Percentiles rank a stretch among this genome's conserved stretches.
Evolutionary conservation across 2,329 filamentous ascomycete species (phyloP).

Genomic region (Cadophora sp.): DNA sequence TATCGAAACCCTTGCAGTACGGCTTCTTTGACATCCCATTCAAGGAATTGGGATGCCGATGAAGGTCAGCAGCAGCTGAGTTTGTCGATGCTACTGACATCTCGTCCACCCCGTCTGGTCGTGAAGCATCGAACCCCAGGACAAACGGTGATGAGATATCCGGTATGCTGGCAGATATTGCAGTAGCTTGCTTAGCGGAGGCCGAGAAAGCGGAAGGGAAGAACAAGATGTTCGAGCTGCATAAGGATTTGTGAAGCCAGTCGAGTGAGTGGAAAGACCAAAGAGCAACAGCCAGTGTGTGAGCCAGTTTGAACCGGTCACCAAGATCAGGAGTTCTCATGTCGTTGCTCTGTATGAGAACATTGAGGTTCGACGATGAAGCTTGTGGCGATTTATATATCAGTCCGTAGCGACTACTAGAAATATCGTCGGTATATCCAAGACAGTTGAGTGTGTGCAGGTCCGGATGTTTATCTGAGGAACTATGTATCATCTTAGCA

Average conservation of each 20-base stretch:
- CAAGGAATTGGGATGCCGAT: slow-evolving; percentile 52
- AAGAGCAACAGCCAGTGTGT: slow-evolving; percentile 50
- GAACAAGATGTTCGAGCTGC: slow-evolving; percentile 50
- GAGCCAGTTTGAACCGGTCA: too few species aligned
- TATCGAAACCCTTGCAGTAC: slow-evolving; percentile 50
- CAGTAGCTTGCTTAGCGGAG: slow-evolving; percentile 39
- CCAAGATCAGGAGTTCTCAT: too few species aligned
- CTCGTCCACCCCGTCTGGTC: slow-evolving; percentile 47
- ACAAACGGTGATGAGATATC: slow-evolving; percentile 50
- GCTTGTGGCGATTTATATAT: slow-evolving; percentile 50
- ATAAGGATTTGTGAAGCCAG: slow-evolving; percentile 57
- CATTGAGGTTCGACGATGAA: slow-evolving; percentile 45
- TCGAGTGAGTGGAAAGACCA: slow-evolving; percentile 61
- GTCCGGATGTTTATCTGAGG: slow-evolving; percentile 53
- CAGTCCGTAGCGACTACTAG: slow-evolving; percentile 51
- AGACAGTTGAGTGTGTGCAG: slow-evolving; percentile 56
- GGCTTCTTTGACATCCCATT: slow-evolving; percentile 48
- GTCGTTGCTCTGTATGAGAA: too few species aligned
- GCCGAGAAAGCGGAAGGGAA: slow-evolving; percentile 50
- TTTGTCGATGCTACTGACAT: slow-evolving; percentile 52
- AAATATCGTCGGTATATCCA: slow-evolving; percentile 54
- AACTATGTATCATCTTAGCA: slow-evolving; percentile 55
- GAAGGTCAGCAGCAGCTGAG: slow-evolving; percentile 50
- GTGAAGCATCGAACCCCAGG: slow-evolving; percentile 51
- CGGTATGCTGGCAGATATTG: slow-evolving; percentile 46